Evolutionary conservation across 2,329 filamentous ascomycete species (phyloP).

Genomic region (Mollisiaceae sp.): DNA sequence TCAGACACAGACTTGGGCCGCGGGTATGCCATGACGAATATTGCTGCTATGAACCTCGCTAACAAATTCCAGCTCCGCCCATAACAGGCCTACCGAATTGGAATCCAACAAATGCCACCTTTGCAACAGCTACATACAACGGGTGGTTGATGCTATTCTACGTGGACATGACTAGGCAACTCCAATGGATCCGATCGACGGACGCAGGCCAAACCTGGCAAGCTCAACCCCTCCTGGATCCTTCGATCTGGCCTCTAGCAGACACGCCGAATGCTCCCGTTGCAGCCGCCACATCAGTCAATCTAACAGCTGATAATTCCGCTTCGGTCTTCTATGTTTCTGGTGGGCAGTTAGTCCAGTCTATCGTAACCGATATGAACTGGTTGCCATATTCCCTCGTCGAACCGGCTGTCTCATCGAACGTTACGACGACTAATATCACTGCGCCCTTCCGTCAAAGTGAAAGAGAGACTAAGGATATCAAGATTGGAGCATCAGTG

Average conservation of each 20-base stretch:
- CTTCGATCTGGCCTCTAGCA: constrained; percentile 11
- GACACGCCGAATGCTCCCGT: constrained; percentile 13
- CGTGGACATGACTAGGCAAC: constrained; percentile 2
- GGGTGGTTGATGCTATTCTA: constrained; percentile 15
- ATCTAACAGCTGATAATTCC: constrained; percentile 8
- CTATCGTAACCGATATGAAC: constrained; percentile 6
- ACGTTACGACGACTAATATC: neutral
- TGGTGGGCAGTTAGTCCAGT: constrained; percentile 3
- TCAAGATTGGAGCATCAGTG: constrained; percentile 3
- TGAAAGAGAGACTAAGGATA: neutral
- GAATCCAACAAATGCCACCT: constrained; percentile 4
- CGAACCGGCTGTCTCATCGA: neutral
- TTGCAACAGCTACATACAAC: constrained; percentile 7
- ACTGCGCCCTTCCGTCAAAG: neutral
- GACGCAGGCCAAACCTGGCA: constrained; percentile 10
- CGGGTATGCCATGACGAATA: neutral
- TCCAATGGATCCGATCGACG: constrained; percentile 13
- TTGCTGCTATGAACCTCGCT: neutral
- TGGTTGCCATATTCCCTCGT: constrained; percentile 10
- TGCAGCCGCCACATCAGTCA: constrained; percentile 9
- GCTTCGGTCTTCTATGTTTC: constrained; percentile 15
- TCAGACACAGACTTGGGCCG: neutral
- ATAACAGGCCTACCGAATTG: constrained; percentile 9
- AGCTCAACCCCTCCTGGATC: constrained; percentile 2
- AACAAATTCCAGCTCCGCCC: neutral